Conservation (phyloP, 2,329 filamentous ascomycete genomes). For the Pyrenochaeta sp. region DNA sequence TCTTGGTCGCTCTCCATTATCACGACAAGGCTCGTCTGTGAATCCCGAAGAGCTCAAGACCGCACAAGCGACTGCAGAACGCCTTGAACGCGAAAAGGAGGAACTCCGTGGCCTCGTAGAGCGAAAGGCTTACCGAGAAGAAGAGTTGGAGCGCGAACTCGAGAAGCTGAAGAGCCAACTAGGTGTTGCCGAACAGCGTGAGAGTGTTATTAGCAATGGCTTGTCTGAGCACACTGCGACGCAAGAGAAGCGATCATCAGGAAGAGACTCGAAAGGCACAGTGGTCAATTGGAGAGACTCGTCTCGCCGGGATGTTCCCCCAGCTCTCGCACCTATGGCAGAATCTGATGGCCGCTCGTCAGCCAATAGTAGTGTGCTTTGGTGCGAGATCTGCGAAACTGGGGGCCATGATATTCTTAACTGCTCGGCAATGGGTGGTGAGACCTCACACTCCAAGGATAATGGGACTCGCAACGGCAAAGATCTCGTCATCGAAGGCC, state of each 20-base stretch:
- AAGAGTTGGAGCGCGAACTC: constrained; percentile 85
- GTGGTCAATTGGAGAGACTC: constrained; percentile 64
- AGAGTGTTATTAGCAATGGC: constrained; percentile 63
- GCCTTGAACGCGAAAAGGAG: constrained; percentile 80
- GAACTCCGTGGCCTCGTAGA: constrained; percentile 79
- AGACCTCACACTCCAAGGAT: constrained; percentile 48
- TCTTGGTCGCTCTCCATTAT: constrained; percentile 40
- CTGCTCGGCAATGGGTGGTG: constrained; percentile 84
- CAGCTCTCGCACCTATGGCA: constrained; percentile 69
- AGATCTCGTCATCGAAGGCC: constrained; percentile 43
- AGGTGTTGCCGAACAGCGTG: constrained; percentile 55
- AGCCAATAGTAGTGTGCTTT: constrained; percentile 76
- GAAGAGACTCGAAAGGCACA: constrained; percentile 72
- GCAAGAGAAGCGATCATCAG: constrained; percentile 63
- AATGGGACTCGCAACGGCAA: constrained; percentile 34
- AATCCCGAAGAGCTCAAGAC: constrained; percentile 61
- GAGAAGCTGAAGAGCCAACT: constrained; percentile 62
- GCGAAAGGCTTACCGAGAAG: constrained; percentile 76
- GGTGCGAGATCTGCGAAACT: constrained; percentile 96
- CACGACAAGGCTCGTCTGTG: constrained; percentile 36
- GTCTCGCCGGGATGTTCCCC: constrained; percentile 47
- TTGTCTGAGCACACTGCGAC: constrained; percentile 58
- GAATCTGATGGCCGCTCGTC: constrained; percentile 68
- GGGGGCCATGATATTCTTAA: constrained; percentile 92
- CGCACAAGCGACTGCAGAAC: constrained; percentile 69